Evolutionary conservation across 371 early-diverging fungal genomes (phyloP).

Genomic region (Lichtheimia corymbifera): DNA sequence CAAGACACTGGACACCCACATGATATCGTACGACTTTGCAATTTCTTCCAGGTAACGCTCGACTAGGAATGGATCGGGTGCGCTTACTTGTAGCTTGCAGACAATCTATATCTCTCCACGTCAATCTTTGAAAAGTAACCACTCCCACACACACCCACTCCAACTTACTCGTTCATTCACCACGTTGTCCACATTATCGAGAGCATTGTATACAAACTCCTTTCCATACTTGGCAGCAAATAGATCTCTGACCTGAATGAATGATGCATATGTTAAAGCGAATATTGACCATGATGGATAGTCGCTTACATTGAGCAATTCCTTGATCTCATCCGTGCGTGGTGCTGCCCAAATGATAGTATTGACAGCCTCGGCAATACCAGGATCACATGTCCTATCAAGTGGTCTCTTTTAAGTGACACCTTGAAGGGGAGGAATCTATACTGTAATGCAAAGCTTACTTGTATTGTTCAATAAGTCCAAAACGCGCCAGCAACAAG

Average conservation of each 20-base stretch:
- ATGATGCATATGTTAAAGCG: background rate
- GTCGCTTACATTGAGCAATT: conserved; percentile 62
- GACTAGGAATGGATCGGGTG: conserved; percentile 81
- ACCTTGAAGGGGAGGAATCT: background rate
- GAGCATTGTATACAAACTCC: conserved; percentile 75
- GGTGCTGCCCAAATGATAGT: conserved; percentile 91
- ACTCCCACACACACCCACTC: too few relatives aligned
- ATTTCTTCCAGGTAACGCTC: conserved; percentile 88
- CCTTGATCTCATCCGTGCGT: conserved; percentile 79
- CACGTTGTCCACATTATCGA: conserved; percentile 72
- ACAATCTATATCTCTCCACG: conserved; percentile 57
- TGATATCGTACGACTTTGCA: conserved; percentile 78
- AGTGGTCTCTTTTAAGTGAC: too few relatives aligned
- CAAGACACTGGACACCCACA: conserved; percentile 64
- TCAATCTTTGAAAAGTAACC: background rate
- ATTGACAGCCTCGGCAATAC: conserved; percentile 84
- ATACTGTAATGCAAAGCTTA: conserved; percentile 29
- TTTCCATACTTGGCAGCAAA: conserved; percentile 81
- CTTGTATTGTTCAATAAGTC: conserved; percentile 82
- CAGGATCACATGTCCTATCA: conserved; percentile 73
- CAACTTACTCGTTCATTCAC: conserved; percentile 83
- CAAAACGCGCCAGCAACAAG: conserved; percentile 83
- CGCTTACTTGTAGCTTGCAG: conserved; percentile 74
- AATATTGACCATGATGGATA: background rate
- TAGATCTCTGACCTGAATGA: conserved; percentile 68